Conservation (phyloP, 768 basidiomycete genomes). For the Coprinopsis strossmayeri region DNA sequence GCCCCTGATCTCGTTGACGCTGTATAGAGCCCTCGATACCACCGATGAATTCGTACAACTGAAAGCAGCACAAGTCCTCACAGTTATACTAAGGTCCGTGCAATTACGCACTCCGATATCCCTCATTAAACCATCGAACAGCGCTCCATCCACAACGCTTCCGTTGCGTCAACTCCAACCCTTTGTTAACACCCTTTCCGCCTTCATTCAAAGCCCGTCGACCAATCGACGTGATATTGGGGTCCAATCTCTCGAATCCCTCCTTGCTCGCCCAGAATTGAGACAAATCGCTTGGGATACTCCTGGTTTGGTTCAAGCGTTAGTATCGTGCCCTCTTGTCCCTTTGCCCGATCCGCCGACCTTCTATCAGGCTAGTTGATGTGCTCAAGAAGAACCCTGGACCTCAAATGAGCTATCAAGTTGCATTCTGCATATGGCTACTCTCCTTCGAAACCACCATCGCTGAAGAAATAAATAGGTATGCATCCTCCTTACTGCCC, state of each 20-base stretch:
- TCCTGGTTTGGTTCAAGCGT: constrained; percentile 66
- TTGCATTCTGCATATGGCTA: constrained; percentile 89
- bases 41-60: constrained; percentile 96
- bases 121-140: constrained; percentile 17
- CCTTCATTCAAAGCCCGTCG: constrained; percentile 53
- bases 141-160: constrained; percentile 44
- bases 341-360: not conserved
- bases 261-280: constrained; percentile 76
- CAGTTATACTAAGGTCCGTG: constrained; percentile 70
- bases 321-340: constrained; percentile 10
- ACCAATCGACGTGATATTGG: constrained; percentile 79
- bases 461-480: constrained; percentile 87
- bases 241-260: constrained; percentile 84
- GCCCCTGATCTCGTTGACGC: constrained; percentile 10
- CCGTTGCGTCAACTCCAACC: constrained; percentile 48
- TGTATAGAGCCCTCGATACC: constrained; percentile 63
- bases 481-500: constrained; percentile 13
- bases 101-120: constrained; percentile 1
- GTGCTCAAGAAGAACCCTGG: constrained; percentile 74
- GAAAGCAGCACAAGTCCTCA: constrained; percentile 82
- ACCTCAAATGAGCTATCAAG: constrained; percentile 95
- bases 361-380: constrained; percentile 60
- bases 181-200: constrained; percentile 53
- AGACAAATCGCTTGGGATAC: constrained; percentile 77
- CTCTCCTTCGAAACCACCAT: constrained; percentile 85